These are phyloP conservation scores for Lachancea dasiensis DNA, from an alignment of 805 yeast genomes.

Conservation along the genomic window DNA sequence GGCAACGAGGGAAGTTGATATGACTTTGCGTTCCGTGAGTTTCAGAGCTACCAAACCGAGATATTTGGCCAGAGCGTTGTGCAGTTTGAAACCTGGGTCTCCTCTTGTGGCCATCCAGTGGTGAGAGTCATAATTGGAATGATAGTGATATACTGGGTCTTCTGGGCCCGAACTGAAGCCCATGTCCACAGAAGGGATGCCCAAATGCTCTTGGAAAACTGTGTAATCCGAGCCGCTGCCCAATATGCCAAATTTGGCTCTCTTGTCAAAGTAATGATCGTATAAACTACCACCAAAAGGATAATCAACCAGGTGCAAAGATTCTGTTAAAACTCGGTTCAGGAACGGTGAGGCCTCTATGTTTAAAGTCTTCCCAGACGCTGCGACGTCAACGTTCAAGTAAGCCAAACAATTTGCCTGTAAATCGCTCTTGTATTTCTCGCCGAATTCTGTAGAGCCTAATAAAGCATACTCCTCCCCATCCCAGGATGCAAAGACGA, in stretches of 20 bases:
- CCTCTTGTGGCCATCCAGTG: constrained; percentile 62
- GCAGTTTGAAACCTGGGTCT: constrained; percentile 57
- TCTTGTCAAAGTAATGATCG: constrained; percentile 32
- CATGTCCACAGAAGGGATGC: constrained; percentile 54
- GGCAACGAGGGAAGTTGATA: constrained; percentile 29
- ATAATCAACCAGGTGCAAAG: constrained; percentile 41
- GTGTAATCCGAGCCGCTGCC: constrained; percentile 74
- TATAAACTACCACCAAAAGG: constrained; percentile 36
- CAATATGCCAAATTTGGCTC: constrained; percentile 37
- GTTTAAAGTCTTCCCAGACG: constrained; percentile 46
- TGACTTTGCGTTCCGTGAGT: constrained; percentile 43
- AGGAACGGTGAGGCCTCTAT: constrained; percentile 55
- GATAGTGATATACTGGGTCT: constrained; percentile 68
- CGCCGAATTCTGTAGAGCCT: constrained; percentile 77
- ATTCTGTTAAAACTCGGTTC: constrained; percentile 39
- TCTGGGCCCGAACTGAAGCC: constrained; percentile 42
- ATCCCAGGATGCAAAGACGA: constrained; percentile 73
- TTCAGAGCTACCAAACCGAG: constrained; percentile 46
- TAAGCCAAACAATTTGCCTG: constrained; percentile 56
- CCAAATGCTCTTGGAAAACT: constrained; percentile 52
- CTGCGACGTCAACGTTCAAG: constrained; percentile 62
- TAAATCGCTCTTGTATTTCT: constrained; percentile 45
- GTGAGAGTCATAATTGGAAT: constrained; percentile 66
- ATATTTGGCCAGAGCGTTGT: constrained; percentile 49
- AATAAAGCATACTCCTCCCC: constrained; percentile 73